Evolutionary conservation across 768 basidiomycete species (phyloP).

Genomic region (Leccinum imitatum): DNA sequence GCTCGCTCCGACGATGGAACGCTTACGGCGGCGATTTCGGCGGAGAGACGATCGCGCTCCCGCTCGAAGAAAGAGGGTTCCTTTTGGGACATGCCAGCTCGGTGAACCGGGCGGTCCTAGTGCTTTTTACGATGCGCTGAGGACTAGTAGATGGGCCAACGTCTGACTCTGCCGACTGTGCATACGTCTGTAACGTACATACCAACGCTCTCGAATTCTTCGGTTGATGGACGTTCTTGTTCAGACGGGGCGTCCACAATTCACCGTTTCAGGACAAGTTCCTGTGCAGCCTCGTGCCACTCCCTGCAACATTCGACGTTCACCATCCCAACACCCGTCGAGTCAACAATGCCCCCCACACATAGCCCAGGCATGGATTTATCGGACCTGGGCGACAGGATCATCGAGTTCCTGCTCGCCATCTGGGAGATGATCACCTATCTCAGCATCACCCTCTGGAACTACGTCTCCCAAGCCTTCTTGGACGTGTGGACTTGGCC

Average conservation of each 20-base stretch:
- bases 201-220: background rate
- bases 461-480: constrained; percentile 3
- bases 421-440: constrained; percentile 9
- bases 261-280: background rate
- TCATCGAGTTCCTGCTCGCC: constrained; percentile 14
- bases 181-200: background rate
- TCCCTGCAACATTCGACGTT: background rate
- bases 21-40: constrained; percentile 71
- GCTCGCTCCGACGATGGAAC: background rate
- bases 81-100: constrained; percentile 27
- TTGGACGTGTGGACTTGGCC: constrained; percentile 21
- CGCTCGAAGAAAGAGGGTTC: constrained; percentile 71
- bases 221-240: background rate
- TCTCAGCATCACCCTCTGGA: constrained; percentile 7
- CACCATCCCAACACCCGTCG: background rate
- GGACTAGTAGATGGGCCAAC: background rate
- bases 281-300: background rate
- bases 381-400: constrained; percentile 12
- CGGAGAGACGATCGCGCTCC: constrained; percentile 71
- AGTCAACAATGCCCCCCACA: constrained; percentile 14
- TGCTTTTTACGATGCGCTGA: too few species aligned
- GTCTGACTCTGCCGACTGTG: background rate
- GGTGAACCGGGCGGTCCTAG: background rate
- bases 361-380: constrained; percentile 22
- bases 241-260: background rate